These are phyloP conservation scores for Nigrospora sphaerica DNA, from an alignment of 2,329 filamentous ascomycete genomes.

Conservation along the genomic window DNA sequence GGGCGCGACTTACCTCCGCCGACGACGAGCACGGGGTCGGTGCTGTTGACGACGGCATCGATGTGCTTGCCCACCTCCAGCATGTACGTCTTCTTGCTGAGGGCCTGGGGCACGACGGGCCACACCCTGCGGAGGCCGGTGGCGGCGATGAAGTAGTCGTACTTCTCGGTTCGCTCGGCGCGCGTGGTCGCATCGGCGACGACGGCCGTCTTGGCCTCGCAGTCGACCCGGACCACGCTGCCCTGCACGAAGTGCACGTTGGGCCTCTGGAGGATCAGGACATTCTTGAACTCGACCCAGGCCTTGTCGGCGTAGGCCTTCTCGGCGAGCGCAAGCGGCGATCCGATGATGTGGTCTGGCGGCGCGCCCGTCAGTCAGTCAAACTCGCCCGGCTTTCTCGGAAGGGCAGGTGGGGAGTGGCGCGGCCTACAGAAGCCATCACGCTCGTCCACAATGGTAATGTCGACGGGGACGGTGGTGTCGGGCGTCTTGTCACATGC, in stretches of 20 bases:
- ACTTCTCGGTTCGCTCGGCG: slow-evolving; percentile 35
- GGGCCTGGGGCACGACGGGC: slow-evolving; percentile 65
- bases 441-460: slow-evolving; percentile 71
- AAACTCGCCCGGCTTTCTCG: not conserved
- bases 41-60: slow-evolving; percentile 40
- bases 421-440: slow-evolving; percentile 68
- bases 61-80: slow-evolving; percentile 56
- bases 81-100: slow-evolving; percentile 55
- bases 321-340: slow-evolving; percentile 63
- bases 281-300: slow-evolving; percentile 63
- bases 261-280: slow-evolving; percentile 57
- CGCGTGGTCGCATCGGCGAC: slow-evolving; percentile 43
- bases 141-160: slow-evolving; percentile 71
- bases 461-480: slow-evolving; percentile 50
- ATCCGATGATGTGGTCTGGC: slow-evolving; percentile 69
- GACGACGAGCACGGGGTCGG: slow-evolving; percentile 60
- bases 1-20: slow-evolving; percentile 48
- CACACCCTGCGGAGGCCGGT: slow-evolving; percentile 64
- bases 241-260: slow-evolving; percentile 61
- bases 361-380: not conserved
- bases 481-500: slow-evolving; percentile 43
- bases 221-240: slow-evolving; percentile 53
- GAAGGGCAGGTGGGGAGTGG: slow-evolving; percentile 2
- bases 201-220: slow-evolving; percentile 49
- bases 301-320: slow-evolving; percentile 56